Conservation (phyloP, 192 early-diverging fungal species). For the Bifiguratus adelaidae region DNA sequence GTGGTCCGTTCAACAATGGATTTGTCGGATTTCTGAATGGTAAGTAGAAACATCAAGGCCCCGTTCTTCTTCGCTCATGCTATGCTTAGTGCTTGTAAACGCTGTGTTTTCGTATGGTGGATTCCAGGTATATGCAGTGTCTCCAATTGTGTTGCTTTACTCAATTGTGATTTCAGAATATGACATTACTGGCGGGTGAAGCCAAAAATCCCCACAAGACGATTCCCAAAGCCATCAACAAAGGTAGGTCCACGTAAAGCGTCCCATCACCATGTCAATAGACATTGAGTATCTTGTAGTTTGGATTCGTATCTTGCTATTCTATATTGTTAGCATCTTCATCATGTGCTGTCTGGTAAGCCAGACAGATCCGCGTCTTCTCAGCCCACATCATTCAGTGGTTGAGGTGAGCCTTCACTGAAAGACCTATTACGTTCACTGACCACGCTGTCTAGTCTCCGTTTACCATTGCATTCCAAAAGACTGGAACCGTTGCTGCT, state of each 20-base stretch:
- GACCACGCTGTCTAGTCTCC: constrained; percentile 24
- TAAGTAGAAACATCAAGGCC: no score
- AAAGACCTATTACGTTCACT: constrained; percentile 1
- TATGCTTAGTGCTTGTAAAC: neutral
- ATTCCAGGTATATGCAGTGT: neutral
- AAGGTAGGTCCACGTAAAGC: neutral
- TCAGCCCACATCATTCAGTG: constrained; percentile 1
- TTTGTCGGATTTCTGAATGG: constrained; percentile 5
- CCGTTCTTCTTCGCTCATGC: no score
- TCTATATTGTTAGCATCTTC: constrained; percentile 70
- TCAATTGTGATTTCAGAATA: no score
- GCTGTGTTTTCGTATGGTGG: constrained; percentile 3
- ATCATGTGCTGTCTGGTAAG: constrained; percentile 38
- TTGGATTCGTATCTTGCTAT: constrained; percentile 76
- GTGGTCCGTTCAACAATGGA: constrained; percentile 2
- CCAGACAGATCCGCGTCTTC: neutral
- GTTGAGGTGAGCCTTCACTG: constrained; percentile 13
- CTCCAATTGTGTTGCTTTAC: neutral
- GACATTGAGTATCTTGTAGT: constrained; percentile 22
- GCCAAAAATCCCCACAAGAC: constrained; percentile 68
- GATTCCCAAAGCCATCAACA: constrained; percentile 47
- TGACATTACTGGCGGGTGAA: constrained; percentile 50
- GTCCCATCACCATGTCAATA: neutral
- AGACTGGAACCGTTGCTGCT: constrained; percentile 43
- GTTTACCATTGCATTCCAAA: constrained; percentile 51